phyloP scores from a whole-genome alignment of 306 rosid genomes.

The Rosa chinensis region DNA sequence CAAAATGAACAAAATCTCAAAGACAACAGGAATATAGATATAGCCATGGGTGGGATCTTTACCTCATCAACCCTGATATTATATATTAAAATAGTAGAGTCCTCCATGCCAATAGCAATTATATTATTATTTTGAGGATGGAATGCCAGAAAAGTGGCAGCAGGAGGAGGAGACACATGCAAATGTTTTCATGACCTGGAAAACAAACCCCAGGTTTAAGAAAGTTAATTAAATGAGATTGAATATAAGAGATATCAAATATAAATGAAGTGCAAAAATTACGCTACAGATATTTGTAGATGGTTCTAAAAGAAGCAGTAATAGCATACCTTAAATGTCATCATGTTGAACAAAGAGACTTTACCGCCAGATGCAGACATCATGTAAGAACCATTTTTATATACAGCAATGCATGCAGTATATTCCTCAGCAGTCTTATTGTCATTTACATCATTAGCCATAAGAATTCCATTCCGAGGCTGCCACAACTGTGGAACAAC shows the following conservation, averaged over 20 bases:
- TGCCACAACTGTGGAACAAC: constrained; percentile 49
- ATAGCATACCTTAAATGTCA: constrained; percentile 46
- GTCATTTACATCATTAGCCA: constrained; percentile 43
- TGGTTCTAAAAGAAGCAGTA: not conserved
- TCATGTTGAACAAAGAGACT: constrained; percentile 47
- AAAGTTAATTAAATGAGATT: not conserved
- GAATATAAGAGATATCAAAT: not conserved
- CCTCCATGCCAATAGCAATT: constrained; percentile 52
- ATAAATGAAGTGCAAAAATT: not conserved
- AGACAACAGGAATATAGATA: constrained; percentile 3
- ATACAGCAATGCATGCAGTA: constrained; percentile 48
- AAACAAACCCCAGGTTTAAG: constrained; percentile 3
- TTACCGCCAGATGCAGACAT: constrained; percentile 55
- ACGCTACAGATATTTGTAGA: not conserved
- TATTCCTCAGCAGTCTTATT: constrained; percentile 41
- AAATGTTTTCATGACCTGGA: constrained; percentile 48
- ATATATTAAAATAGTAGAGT: constrained; percentile 43
- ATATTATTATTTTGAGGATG: constrained; percentile 50
- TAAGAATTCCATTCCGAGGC: constrained; percentile 42
- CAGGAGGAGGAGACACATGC: constrained; percentile 41
- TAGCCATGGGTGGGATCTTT: constrained; percentile 2
- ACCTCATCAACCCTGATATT: constrained; percentile 53
- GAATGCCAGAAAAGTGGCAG: constrained; percentile 48
- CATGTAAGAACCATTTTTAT: constrained; percentile 45
- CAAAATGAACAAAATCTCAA: not conserved